phyloP scores from a whole-genome alignment of 139 green algal species.

The Picochlorum sp. region DNA sequence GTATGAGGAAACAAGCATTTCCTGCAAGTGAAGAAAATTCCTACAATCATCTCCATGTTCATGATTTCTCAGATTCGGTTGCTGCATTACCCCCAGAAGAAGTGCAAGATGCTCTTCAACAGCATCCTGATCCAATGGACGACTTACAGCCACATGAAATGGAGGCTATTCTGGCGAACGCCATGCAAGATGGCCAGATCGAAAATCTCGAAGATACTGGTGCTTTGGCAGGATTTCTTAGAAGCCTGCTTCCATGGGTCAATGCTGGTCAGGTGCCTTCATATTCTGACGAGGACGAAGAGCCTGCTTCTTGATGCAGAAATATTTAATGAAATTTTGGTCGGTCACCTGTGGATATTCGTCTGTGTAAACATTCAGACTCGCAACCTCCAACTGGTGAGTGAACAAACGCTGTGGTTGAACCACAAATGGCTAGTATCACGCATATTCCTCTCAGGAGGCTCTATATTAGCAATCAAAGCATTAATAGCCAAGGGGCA shows the following conservation, averaged over 20 bases:
- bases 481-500: background rate
- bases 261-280: conserved; percentile 57
- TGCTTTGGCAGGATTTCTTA: conserved; percentile 62
- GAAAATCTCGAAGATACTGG: conserved; percentile 33
- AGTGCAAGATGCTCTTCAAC: conserved; percentile 16
- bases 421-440: background rate
- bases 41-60: conserved; percentile 63
- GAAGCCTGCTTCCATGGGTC: conserved; percentile 70
- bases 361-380: too few species aligned
- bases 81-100: conserved; percentile 53
- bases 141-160: background rate
- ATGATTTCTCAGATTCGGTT: conserved; percentile 71
- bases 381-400: too few species aligned
- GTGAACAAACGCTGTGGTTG: too few species aligned
- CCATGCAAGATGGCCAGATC: background rate
- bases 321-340: too few species aligned
- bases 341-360: too few species aligned
- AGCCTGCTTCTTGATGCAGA: too few species aligned
- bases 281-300: conserved; percentile 25
- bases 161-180: background rate
- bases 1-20: conserved; percentile 35
- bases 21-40: conserved; percentile 38
- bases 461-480: background rate
- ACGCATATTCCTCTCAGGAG: background rate
- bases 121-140: too few species aligned